Percentiles rank a stretch among this genome's conserved stretches.
Evolutionary conservation across 805 yeast genomes (phyloP).

Genomic region (Nakazawaea sp.): DNA sequence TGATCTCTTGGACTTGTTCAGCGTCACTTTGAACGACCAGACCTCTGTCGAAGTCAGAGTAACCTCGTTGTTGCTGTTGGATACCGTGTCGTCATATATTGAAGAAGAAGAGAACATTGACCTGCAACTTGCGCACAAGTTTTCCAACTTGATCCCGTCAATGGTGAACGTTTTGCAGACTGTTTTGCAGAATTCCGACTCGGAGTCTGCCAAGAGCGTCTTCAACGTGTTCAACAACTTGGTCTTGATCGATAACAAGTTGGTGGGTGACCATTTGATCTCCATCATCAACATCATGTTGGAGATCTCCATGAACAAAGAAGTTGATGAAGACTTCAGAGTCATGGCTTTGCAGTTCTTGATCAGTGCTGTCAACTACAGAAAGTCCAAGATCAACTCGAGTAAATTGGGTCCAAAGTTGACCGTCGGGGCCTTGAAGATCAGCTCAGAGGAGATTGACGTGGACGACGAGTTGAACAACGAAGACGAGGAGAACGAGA

Average conservation of each 20-base stretch:
- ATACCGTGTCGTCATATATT: slow-evolving; percentile 56
- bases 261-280: slow-evolving; percentile 69
- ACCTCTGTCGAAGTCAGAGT: slow-evolving; percentile 69
- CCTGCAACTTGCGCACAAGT: slow-evolving; percentile 39
- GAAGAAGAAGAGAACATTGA: slow-evolving; percentile 51
- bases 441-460: slow-evolving; percentile 72
- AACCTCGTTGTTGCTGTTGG: slow-evolving; percentile 76
- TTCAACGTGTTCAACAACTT: slow-evolving; percentile 84
- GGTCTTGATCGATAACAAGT: slow-evolving; percentile 65
- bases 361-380: slow-evolving; percentile 68
- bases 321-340: slow-evolving; percentile 75
- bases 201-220: slow-evolving; percentile 62
- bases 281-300: slow-evolving; percentile 66
- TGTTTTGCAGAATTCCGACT: slow-evolving; percentile 64
- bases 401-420: slow-evolving; percentile 81
- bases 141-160: slow-evolving; percentile 63
- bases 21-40: slow-evolving; percentile 57
- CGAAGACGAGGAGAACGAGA: slow-evolving; percentile 87
- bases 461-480: slow-evolving; percentile 69
- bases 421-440: slow-evolving; percentile 63
- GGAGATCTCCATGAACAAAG: slow-evolving; percentile 62
- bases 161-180: slow-evolving; percentile 78
- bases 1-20: slow-evolving; percentile 67
- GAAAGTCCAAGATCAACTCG: slow-evolving; percentile 72
- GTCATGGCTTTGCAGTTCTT: slow-evolving; percentile 79